Evolutionary conservation across 1,139 yeast species (phyloP).

Genomic region (Insectozyma bohioensis): DNA sequence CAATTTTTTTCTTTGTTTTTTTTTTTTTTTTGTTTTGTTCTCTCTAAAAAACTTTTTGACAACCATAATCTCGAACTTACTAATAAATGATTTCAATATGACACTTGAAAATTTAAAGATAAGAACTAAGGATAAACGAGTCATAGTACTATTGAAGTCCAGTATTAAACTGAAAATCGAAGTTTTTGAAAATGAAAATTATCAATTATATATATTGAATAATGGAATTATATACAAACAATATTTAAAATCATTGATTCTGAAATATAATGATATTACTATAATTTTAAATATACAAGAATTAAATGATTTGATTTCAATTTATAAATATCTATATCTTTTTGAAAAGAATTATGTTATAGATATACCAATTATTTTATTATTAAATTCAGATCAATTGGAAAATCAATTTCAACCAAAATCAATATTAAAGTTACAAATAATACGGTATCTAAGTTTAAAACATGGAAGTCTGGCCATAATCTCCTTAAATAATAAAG

Average conservation of each 20-base stretch:
- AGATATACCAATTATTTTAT: constrained; percentile 16
- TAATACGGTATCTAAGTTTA: constrained; percentile 48
- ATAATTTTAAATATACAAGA: constrained; percentile 2
- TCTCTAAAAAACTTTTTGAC: constrained; percentile 1
- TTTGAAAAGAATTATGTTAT: neutral
- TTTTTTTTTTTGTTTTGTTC: constrained; percentile 1
- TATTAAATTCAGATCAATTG: constrained; percentile 19
- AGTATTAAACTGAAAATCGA: constrained; percentile 12
- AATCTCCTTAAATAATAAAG: constrained; percentile 6
- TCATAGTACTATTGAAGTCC: constrained; percentile 7
- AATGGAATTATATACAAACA: constrained; percentile 20
- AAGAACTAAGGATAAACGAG: constrained; percentile 3
- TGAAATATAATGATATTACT: constrained; percentile 5
- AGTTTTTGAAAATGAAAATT: constrained; percentile 9
- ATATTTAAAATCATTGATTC: constrained; percentile 19
- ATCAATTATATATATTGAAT: constrained; percentile 24
- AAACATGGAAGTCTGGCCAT: constrained; percentile 29
- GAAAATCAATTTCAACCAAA: constrained; percentile 20
- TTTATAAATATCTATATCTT: constrained; percentile 1
- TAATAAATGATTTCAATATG: constrained; percentile 6
- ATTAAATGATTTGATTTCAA: constrained; percentile 1
- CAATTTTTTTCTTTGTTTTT: neutral
- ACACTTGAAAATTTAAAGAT: constrained; percentile 7
- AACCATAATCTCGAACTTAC: too few relatives aligned
- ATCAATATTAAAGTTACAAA: constrained; percentile 46